These are phyloP conservation scores for Tripidium arundinaceum DNA, from an alignment of 202 grass and related monocot species.

Conservation along the genomic window DNA sequence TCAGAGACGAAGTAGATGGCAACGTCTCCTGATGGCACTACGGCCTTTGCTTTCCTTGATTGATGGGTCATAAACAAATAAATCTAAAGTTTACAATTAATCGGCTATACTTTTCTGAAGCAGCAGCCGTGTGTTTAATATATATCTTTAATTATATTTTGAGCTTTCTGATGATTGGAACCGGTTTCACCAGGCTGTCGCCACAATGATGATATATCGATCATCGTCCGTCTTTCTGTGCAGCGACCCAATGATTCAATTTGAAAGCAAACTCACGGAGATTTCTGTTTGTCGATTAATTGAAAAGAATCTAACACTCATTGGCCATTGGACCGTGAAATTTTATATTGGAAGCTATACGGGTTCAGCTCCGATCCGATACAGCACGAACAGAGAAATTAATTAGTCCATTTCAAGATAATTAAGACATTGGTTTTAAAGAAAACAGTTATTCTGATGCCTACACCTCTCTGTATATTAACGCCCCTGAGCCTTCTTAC, in stretches of 20 bases:
- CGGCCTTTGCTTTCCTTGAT: background rate
- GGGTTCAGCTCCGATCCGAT: too few relatives aligned
- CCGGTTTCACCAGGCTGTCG: conserved; percentile 31
- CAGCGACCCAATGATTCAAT: background rate
- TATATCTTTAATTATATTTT: background rate
- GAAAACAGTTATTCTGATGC: too few relatives aligned
- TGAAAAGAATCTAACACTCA: background rate
- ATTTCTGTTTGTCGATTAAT: background rate
- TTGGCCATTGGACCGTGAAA: background rate
- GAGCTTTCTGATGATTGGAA: conserved; percentile 34
- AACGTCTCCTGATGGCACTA: background rate
- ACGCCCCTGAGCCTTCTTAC: too few relatives aligned
- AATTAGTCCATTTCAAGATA: too few relatives aligned
- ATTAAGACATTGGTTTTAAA: too few relatives aligned
- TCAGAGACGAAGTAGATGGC: conserved; percentile 14
- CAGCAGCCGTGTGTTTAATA: conserved; percentile 1
- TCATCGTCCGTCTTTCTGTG: background rate
- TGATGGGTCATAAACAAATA: conserved; percentile 19
- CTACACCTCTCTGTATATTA: too few relatives aligned
- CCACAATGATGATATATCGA: background rate
- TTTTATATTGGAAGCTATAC: too few relatives aligned
- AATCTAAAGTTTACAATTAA: conserved; percentile 5
- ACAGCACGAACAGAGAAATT: too few relatives aligned
- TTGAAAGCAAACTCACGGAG: background rate
- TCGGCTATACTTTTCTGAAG: background rate